Conservation (phyloP, 2,329 filamentous ascomycete species). For the Pseudogymnoascus sp. region DNA sequence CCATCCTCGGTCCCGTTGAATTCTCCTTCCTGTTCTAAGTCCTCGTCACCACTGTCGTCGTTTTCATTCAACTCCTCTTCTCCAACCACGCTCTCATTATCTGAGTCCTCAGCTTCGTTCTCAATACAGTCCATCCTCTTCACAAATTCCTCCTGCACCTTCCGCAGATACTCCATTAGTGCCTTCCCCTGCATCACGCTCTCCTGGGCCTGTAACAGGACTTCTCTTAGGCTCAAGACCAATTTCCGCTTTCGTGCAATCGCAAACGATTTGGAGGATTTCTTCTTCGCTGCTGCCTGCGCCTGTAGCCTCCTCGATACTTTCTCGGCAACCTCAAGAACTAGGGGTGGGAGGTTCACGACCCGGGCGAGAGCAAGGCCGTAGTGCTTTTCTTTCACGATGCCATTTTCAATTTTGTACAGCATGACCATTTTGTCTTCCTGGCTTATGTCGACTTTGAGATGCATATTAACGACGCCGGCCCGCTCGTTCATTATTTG, state of each 20-base stretch:
- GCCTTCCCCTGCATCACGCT: slow-evolving; percentile 57
- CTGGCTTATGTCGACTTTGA: slow-evolving; percentile 57
- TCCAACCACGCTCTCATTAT: not conserved
- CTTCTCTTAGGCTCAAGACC: slow-evolving; percentile 63
- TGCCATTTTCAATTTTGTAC: slow-evolving; percentile 71
- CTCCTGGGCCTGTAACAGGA: slow-evolving; percentile 58
- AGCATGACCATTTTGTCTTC: slow-evolving; percentile 70
- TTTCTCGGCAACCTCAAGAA: slow-evolving; percentile 59
- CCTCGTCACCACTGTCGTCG: not conserved
- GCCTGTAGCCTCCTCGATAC: slow-evolving; percentile 56
- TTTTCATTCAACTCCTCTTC: not conserved
- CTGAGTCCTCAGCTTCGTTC: slow-evolving; percentile 14
- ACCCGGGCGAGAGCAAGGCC: slow-evolving; percentile 74
- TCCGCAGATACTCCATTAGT: slow-evolving; percentile 54
- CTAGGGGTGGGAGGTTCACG: slow-evolving; percentile 58
- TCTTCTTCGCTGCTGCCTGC: slow-evolving; percentile 49
- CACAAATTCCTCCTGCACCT: slow-evolving; percentile 68
- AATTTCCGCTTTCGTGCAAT: slow-evolving; percentile 61
- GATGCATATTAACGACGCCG: slow-evolving; percentile 75
- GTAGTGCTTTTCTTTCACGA: slow-evolving; percentile 64
- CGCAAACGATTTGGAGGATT: slow-evolving; percentile 48
- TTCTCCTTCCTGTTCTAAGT: not conserved
- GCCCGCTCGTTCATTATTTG: slow-evolving; percentile 64
- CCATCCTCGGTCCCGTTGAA: not conserved
- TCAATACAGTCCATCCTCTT: slow-evolving; percentile 59